A percentile compares a stretch with the other conserved stretches of the same genome.
phyloP scores from a whole-genome alignment of 2,329 filamentous ascomycete species.

The Phyllosticta ampelicida region DNA sequence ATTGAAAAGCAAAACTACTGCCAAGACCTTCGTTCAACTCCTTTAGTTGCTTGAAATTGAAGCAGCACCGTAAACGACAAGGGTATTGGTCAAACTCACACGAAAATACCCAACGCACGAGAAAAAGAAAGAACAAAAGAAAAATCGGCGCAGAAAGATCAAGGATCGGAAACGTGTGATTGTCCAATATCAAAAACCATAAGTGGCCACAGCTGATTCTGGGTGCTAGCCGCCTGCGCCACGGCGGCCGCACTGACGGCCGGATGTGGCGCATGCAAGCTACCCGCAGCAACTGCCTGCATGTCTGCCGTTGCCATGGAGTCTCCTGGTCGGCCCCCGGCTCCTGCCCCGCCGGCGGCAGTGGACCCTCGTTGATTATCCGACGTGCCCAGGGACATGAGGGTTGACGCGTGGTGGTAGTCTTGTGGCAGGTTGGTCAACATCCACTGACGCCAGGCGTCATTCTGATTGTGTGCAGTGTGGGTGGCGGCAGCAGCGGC shows the following conservation, averaged over 20 bases:
- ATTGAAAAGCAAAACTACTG: neutral
- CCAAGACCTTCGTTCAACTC: neutral
- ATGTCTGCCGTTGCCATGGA: constrained; percentile 1
- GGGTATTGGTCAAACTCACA: neutral
- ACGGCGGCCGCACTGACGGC: constrained; percentile 10
- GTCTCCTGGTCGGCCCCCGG: neutral
- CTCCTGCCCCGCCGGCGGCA: neutral
- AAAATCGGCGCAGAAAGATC: neutral
- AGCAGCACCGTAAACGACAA: neutral
- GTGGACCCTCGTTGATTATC: constrained; percentile 2
- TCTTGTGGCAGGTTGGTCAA: constrained; percentile 19
- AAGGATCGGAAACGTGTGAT: neutral
- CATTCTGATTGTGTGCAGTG: constrained; percentile 18
- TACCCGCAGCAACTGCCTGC: constrained; percentile 1
- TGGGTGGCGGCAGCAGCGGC: constrained; percentile 13
- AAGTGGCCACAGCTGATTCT: constrained; percentile 9
- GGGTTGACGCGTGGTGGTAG: constrained; percentile 26
- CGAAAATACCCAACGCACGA: neutral
- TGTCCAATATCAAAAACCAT: constrained; percentile 11
- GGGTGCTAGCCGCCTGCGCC: constrained; percentile 8
- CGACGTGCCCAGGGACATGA: constrained; percentile 23
- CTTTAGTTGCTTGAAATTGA: neutral
- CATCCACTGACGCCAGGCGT: constrained; percentile 27
- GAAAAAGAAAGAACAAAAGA: neutral
- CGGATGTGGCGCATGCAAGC: constrained; percentile 5